A percentile compares a stretch with the other conserved stretches of the same genome.
Conservation (phyloP, 2,329 filamentous ascomycete genomes). For the Myriosclerotinia scirpicola region DNA sequence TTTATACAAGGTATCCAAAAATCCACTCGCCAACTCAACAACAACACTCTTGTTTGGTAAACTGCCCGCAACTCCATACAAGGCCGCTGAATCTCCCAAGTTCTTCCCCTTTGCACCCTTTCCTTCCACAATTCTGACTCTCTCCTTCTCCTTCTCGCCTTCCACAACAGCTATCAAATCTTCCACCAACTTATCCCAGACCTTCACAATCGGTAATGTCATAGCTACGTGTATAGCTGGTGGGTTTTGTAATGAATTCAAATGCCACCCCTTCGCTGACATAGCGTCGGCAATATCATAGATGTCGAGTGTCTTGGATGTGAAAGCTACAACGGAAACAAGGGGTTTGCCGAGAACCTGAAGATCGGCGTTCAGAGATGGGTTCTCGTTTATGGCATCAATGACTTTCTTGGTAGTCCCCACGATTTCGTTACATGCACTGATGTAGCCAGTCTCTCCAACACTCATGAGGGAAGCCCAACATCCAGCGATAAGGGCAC, state of each 20-base stretch:
- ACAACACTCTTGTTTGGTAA: slow-evolving; percentile 95
- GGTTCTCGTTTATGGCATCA: slow-evolving; percentile 68
- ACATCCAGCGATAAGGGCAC: slow-evolving; percentile 91
- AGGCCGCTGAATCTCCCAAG: slow-evolving; percentile 76
- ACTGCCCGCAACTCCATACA: slow-evolving; percentile 94
- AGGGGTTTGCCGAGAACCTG: slow-evolving; percentile 80
- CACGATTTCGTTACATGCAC: slow-evolving; percentile 84
- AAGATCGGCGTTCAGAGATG: slow-evolving; percentile 69
- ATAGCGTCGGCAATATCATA: slow-evolving; percentile 95
- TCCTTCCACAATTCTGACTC: slow-evolving; percentile 68
- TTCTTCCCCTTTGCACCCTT: slow-evolving; percentile 65
- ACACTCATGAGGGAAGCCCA: slow-evolving; percentile 91
- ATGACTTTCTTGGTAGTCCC: slow-evolving; percentile 81
- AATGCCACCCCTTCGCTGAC: slow-evolving; percentile 83
- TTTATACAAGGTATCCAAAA: slow-evolving; percentile 92
- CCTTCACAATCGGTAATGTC: slow-evolving; percentile 79
- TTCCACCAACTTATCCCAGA: slow-evolving; percentile 73
- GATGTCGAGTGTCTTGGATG: slow-evolving; percentile 78
- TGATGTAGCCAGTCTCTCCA: slow-evolving; percentile 84
- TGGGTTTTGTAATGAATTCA: slow-evolving; percentile 90
- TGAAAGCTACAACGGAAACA: slow-evolving; percentile 88
- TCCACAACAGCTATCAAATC: slow-evolving; percentile 69
- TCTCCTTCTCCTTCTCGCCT: slow-evolving; percentile 78
- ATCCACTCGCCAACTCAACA: slow-evolving; percentile 83
- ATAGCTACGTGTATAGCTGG: slow-evolving; percentile 93